Conservation (phyloP, 768 basidiomycete species). For the Strobilomyces echinocephalus region DNA sequence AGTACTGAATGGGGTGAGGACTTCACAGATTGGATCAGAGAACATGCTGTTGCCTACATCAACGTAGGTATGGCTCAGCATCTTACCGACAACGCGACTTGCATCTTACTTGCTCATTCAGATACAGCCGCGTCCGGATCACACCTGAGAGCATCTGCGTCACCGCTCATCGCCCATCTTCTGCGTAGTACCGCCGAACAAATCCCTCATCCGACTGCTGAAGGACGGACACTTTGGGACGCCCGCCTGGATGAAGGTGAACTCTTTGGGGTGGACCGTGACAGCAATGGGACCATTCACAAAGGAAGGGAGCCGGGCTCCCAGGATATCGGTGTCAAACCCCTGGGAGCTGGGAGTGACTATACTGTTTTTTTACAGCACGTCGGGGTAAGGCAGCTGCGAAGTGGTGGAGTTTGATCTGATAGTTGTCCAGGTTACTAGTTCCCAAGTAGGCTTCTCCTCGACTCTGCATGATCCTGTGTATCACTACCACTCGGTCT, state of each 20-base stretch:
- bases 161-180: slow-evolving; percentile 80
- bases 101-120: slow-evolving; percentile 31
- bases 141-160: slow-evolving; percentile 48
- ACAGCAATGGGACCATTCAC: slow-evolving; percentile 27
- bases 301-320: slow-evolving; percentile 23
- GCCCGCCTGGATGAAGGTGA: slow-evolving; percentile 52
- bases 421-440: slow-evolving; percentile 28
- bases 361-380: slow-evolving; percentile 89
- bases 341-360: slow-evolving; percentile 86
- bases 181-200: slow-evolving; percentile 63
- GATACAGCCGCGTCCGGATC: slow-evolving; percentile 56
- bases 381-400: slow-evolving; percentile 46
- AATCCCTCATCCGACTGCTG: slow-evolving; percentile 67
- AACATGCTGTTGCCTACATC: slow-evolving; percentile 82
- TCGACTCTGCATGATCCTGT: slow-evolving; percentile 47
- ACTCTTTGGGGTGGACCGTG: slow-evolving; percentile 34
- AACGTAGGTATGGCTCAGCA: slow-evolving; percentile 53
- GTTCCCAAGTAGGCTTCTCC: slow-evolving; percentile 30
- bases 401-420: not conserved
- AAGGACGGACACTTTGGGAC: slow-evolving; percentile 72
- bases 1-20: slow-evolving; percentile 96
- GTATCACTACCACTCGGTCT: slow-evolving; percentile 76
- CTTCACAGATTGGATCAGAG: slow-evolving; percentile 73
- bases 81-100: slow-evolving; percentile 26
- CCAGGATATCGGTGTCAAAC: slow-evolving; percentile 40